Percentiles rank a stretch among this genome's conserved stretches.
Evolutionary conservation across 2,329 filamentous ascomycete species (phyloP).

Genomic region (Emericellopsis cladophorae): DNA sequence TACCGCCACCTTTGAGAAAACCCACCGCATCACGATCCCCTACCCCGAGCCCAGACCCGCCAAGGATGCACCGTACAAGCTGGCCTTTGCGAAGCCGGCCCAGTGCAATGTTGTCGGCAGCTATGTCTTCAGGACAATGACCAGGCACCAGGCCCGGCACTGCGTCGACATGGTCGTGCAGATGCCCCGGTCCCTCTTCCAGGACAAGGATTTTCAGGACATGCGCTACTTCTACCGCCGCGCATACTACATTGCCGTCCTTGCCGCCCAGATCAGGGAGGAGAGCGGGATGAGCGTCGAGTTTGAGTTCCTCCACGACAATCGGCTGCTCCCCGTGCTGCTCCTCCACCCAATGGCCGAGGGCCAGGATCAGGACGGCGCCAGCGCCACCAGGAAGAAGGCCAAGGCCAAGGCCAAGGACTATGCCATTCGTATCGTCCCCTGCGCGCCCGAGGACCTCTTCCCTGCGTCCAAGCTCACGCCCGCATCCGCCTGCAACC

Average conservation of each 20-base stretch:
- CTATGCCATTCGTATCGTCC: constrained; percentile 63
- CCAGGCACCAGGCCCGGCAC: constrained; percentile 45
- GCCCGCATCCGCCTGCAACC: constrained; percentile 57
- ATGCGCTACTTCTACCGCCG: constrained; percentile 91
- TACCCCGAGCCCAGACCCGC: constrained; percentile 72
- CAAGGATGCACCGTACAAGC: constrained; percentile 67
- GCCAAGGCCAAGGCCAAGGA: constrained; percentile 16
- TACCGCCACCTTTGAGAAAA: constrained; percentile 51
- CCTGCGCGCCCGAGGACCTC: constrained; percentile 53
- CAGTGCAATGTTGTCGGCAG: constrained; percentile 83
- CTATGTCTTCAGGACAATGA: constrained; percentile 65
- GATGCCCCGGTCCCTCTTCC: constrained; percentile 70
- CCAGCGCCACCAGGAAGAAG: constrained; percentile 5
- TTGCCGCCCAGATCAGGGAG: constrained; percentile 58
- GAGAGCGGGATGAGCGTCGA: constrained; percentile 42
- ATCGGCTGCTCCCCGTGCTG: constrained; percentile 62
- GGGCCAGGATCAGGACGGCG: constrained; percentile 4
- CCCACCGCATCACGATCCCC: constrained; percentile 59
- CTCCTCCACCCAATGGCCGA: constrained; percentile 22
- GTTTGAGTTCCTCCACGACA: constrained; percentile 60
- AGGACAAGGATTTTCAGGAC: constrained; percentile 90
- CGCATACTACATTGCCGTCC: constrained; percentile 78
- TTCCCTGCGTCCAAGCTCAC: constrained; percentile 63
- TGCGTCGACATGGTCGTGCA: constrained; percentile 75
- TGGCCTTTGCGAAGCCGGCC: constrained; percentile 63